A percentile compares a stretch with the other conserved stretches of the same genome.
phyloP scores from a whole-genome alignment of 257 asterid species.

The Cynanchum wilfordii region DNA sequence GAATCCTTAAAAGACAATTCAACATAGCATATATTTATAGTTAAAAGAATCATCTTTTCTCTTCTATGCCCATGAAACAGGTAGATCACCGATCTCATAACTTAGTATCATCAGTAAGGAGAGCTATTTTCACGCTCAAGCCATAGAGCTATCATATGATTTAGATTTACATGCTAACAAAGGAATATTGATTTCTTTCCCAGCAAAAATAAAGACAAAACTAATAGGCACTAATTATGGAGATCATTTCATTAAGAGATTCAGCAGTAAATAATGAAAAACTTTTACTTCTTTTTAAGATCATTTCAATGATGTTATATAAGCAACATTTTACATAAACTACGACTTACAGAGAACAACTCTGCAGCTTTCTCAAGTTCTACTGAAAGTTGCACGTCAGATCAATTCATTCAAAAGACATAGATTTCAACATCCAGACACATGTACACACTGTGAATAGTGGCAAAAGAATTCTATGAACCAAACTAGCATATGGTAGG shows the following conservation, averaged over 20 bases:
- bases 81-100: background rate
- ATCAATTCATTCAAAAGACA: background rate
- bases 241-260: background rate
- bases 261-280: background rate
- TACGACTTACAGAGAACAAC: background rate
- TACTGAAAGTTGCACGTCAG: background rate
- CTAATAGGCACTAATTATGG: background rate
- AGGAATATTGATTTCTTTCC: background rate
- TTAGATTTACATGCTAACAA: background rate
- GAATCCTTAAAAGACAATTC: background rate
- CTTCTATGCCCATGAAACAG: background rate
- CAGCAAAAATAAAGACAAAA: background rate
- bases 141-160: background rate
- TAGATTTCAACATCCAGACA: slow-evolving; percentile 2
- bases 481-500: background rate
- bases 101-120: background rate
- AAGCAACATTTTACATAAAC: background rate
- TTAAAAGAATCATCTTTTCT: background rate
- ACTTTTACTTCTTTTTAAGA: background rate
- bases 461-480: background rate
- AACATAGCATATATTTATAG: background rate
- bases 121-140: background rate
- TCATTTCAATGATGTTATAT: background rate
- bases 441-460: background rate
- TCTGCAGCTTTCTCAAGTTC: background rate